A percentile compares a stretch with the other conserved stretches of the same genome.
Evolutionary conservation across 2,329 filamentous ascomycete genomes (phyloP).

Genomic region (Coniosporium tulheliwenetii): DNA sequence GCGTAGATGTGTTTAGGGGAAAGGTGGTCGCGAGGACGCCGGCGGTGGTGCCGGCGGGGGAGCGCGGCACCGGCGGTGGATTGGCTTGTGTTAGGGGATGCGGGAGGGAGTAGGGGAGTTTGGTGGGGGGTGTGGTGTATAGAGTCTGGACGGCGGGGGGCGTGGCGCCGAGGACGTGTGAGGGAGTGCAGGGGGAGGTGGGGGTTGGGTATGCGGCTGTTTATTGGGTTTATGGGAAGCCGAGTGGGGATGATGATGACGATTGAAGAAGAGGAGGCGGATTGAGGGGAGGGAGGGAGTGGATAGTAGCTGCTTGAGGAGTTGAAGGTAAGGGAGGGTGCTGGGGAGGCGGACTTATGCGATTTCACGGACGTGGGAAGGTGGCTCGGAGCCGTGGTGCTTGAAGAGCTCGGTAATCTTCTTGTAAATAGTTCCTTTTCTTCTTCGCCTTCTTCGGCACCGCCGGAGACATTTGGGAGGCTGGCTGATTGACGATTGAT

Average conservation of each 20-base stretch:
- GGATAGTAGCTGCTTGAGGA: too few relatives aligned
- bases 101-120: conserved; percentile 32
- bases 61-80: conserved; percentile 57
- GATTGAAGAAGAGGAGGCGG: too few relatives aligned
- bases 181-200: conserved; percentile 45
- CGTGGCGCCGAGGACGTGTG: conserved; percentile 55
- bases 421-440: too few relatives aligned
- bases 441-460: too few relatives aligned
- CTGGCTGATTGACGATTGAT: too few relatives aligned
- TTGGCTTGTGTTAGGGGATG: conserved; percentile 45
- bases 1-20: conserved; percentile 32
- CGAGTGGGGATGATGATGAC: not conserved
- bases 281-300: too few relatives aligned
- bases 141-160: conserved; percentile 75
- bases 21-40: conserved; percentile 46
- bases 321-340: too few relatives aligned
- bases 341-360: too few relatives aligned
- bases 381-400: too few relatives aligned
- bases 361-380: too few relatives aligned
- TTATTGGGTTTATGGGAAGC: conserved; percentile 45
- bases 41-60: conserved; percentile 45
- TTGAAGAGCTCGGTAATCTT: too few relatives aligned
- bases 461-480: too few relatives aligned
- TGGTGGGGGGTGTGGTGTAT: conserved; percentile 58
- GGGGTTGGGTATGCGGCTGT: conserved; percentile 68